These are phyloP conservation scores for Rhizopogon vulgaris DNA, from an alignment of 768 basidiomycete species.

Conservation along the genomic window DNA sequence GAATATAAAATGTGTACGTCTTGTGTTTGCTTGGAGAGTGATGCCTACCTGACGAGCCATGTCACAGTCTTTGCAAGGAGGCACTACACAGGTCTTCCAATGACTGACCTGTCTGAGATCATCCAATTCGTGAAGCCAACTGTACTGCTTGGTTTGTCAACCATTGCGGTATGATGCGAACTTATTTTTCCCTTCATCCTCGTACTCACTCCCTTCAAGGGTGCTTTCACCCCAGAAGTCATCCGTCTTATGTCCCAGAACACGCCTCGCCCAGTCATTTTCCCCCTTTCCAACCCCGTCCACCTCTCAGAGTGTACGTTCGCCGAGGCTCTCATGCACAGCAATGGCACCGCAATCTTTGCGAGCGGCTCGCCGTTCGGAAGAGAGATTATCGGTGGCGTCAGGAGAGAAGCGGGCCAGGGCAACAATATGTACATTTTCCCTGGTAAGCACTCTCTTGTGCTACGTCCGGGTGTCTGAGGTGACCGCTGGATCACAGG, in stretches of 20 bases:
- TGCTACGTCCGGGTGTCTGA: not conserved
- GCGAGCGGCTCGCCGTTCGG: conserved; percentile 88
- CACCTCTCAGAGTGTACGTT: conserved; percentile 79
- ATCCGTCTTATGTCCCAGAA: conserved; percentile 71
- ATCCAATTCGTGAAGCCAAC: conserved; percentile 81
- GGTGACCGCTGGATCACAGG: conserved; percentile 28
- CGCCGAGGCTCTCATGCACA: conserved; percentile 64
- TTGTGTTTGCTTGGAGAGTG: not conserved
- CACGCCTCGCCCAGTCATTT: conserved; percentile 83
- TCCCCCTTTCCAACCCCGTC: conserved; percentile 89
- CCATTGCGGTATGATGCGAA: conserved; percentile 45
- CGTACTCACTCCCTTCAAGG: conserved; percentile 28
- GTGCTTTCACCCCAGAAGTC: conserved; percentile 69
- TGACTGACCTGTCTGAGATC: conserved; percentile 71
- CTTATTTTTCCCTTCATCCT: not conserved
- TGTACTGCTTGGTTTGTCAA: conserved; percentile 86
- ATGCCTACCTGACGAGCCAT: conserved; percentile 3
- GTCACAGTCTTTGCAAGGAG: conserved; percentile 69
- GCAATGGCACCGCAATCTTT: conserved; percentile 73
- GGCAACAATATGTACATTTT: conserved; percentile 95
- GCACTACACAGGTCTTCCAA: conserved; percentile 73
- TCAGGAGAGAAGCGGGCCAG: conserved; percentile 70
- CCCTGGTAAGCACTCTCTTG: conserved; percentile 37
- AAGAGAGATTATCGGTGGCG: conserved; percentile 48
- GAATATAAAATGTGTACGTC: conserved; percentile 77